Evolutionary conservation across 768 basidiomycete genomes (phyloP).

Genomic region (Boletus reticuloceps): DNA sequence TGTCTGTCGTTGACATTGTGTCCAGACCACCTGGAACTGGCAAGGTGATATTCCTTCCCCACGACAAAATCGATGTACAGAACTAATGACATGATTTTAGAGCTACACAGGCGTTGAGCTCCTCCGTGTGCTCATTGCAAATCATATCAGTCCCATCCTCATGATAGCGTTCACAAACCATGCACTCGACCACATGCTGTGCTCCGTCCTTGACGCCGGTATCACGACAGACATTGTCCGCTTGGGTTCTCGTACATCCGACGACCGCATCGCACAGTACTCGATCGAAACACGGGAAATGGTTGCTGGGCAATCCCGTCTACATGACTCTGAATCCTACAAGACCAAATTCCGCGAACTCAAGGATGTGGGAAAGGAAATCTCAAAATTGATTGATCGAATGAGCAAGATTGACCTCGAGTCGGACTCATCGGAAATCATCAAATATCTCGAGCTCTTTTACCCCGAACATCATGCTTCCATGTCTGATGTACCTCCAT

Average conservation of each 20-base stretch:
- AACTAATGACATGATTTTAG: slow-evolving; percentile 28
- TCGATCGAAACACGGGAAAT: slow-evolving; percentile 59
- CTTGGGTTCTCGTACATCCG: slow-evolving; percentile 61
- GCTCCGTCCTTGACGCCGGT: slow-evolving; percentile 57
- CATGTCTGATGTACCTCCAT: slow-evolving; percentile 44
- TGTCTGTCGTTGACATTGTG: neutral
- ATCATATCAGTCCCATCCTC: slow-evolving; percentile 50
- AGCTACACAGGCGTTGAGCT: slow-evolving; percentile 70
- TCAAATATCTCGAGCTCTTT: slow-evolving; percentile 40
- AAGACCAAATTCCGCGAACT: slow-evolving; percentile 36
- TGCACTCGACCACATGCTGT: slow-evolving; percentile 71
- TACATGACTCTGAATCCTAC: slow-evolving; percentile 32
- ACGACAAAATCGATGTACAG: neutral
- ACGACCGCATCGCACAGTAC: slow-evolving; percentile 59
- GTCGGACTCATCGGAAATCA: slow-evolving; percentile 38
- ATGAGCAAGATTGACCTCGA: slow-evolving; percentile 34
- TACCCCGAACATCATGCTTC: slow-evolving; percentile 48
- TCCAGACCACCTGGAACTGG: slow-evolving; percentile 75
- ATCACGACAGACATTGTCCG: slow-evolving; percentile 68
- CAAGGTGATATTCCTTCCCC: slow-evolving; percentile 43
- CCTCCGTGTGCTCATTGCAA: slow-evolving; percentile 58
- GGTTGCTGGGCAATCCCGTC: slow-evolving; percentile 39
- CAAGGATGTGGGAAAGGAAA: slow-evolving; percentile 44
- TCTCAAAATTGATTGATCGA: slow-evolving; percentile 45
- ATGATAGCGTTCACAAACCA: slow-evolving; percentile 75